A percentile compares a stretch with the other conserved stretches of the same genome.
Conservation (phyloP, 2,329 filamentous ascomycete species). For the Huntiella moniliformis region DNA sequence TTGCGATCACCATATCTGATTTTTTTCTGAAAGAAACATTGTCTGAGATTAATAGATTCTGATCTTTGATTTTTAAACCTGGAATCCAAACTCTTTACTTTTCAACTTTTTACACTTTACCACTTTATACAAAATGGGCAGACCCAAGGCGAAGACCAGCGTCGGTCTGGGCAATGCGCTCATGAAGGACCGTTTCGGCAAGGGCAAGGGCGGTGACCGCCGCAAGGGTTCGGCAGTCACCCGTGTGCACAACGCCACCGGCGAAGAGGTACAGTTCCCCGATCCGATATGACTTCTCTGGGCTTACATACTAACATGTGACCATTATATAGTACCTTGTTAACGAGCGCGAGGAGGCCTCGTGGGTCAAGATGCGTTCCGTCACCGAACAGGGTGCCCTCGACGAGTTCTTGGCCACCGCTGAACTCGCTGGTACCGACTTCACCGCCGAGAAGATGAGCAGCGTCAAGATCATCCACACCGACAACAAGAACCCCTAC, state of each 20-base stretch:
- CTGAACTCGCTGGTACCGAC: conserved; percentile 91
- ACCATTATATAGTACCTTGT: conserved; percentile 51
- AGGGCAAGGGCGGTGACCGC: conserved; percentile 69
- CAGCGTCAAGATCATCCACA: conserved; percentile 96
- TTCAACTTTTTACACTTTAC: not conserved
- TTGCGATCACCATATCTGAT: not conserved
- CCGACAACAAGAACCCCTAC: conserved; percentile 89
- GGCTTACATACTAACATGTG: conserved; percentile 13
- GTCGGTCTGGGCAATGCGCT: conserved; percentile 91
- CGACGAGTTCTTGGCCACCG: conserved; percentile 90
- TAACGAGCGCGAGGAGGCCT: conserved; percentile 74
- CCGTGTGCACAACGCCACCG: conserved; percentile 59
- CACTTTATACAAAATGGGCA: conserved; percentile 27
- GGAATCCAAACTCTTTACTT: no score
- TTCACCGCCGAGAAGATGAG: conserved; percentile 99
- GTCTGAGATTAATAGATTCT: no score
- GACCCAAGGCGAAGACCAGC: conserved; percentile 82
- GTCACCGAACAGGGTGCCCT: conserved; percentile 92
- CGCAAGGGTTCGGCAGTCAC: conserved; percentile 44
- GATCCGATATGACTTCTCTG: not conserved
- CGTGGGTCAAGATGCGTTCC: conserved; percentile 98
- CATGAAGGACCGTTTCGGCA: conserved; percentile 97
- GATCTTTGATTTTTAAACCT: no score
- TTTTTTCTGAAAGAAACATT: no score
- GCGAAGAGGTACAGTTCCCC: conserved; percentile 39